Conservation (phyloP, 1,139 yeast genomes). For the Yamadazyma mexicana region DNA sequence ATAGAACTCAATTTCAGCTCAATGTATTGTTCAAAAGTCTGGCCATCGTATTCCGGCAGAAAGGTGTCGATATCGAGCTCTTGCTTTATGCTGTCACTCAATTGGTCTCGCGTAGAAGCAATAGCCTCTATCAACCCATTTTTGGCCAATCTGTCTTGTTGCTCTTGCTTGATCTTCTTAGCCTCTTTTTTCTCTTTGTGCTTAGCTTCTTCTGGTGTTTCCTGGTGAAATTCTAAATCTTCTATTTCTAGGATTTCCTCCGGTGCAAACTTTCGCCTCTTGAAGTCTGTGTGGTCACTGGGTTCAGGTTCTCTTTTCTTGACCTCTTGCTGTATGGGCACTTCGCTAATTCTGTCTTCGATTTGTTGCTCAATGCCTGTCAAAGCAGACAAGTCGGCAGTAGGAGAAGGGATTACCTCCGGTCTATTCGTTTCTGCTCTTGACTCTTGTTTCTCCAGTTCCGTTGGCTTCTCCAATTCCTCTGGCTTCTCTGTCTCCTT, state of each 20-base stretch:
- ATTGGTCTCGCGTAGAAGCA: conserved; percentile 28
- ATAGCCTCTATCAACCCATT: conserved; percentile 34
- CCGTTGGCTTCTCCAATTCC: not conserved
- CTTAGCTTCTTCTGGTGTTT: conserved; percentile 2
- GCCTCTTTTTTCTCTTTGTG: not conserved
- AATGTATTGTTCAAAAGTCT: conserved; percentile 7
- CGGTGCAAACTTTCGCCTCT: conserved; percentile 1
- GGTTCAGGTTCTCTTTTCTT: not conserved
- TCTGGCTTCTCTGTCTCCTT: not conserved
- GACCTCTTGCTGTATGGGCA: not conserved
- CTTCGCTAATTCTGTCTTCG: not conserved
- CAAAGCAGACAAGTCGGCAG: not conserved
- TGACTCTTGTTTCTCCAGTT: no score
- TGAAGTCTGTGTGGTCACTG: not conserved
- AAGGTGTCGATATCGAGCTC: conserved; percentile 28
- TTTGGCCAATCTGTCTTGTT: not conserved
- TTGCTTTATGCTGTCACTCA: conserved; percentile 23
- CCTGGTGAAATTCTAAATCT: conserved; percentile 5
- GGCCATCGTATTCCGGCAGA: conserved; percentile 3
- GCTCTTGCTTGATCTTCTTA: not conserved
- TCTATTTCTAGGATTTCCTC: conserved; percentile 2
- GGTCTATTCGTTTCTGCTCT: no score
- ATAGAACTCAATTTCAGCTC: conserved; percentile 21
- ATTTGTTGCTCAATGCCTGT: conserved; percentile 1
- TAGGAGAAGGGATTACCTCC: no score